phyloP scores from a whole-genome alignment of 2,329 filamentous ascomycete genomes.

The Curvularia verruculosa region DNA sequence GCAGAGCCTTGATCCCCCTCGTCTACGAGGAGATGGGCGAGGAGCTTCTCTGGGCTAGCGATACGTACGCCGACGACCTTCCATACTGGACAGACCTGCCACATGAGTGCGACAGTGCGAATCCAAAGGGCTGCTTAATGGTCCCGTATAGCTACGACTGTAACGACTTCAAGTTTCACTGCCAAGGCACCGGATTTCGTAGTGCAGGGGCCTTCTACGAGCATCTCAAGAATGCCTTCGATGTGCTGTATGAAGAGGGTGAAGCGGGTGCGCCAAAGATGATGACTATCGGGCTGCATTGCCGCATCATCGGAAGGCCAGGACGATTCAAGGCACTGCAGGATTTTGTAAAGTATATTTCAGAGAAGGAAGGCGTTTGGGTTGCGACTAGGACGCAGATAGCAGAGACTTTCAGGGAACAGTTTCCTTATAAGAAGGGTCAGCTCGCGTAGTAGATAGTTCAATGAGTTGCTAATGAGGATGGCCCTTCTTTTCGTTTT shows the following conservation, averaged over 20 bases:
- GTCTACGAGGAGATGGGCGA: slow-evolving; percentile 61
- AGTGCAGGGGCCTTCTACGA: slow-evolving; percentile 53
- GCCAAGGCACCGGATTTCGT: slow-evolving; percentile 54
- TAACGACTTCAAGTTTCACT: slow-evolving; percentile 60
- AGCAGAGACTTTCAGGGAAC: slow-evolving; percentile 56
- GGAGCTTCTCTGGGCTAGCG: slow-evolving; percentile 57
- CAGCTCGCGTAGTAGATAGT: slow-evolving; percentile 35
- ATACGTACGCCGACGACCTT: slow-evolving; percentile 62
- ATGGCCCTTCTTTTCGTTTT: neutral
- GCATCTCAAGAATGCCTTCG: slow-evolving; percentile 60
- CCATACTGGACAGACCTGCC: slow-evolving; percentile 63
- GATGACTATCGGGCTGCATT: slow-evolving; percentile 64
- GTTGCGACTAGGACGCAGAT: slow-evolving; percentile 61
- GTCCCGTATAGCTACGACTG: slow-evolving; percentile 62
- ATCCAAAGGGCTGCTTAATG: slow-evolving; percentile 59
- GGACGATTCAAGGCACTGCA: slow-evolving; percentile 59
- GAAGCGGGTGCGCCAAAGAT: slow-evolving; percentile 48
- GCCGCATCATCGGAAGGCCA: slow-evolving; percentile 60
- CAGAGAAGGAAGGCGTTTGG: slow-evolving; percentile 61
- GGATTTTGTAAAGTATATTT: slow-evolving; percentile 62
- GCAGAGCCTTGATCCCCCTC: slow-evolving; percentile 55
- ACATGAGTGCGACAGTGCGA: slow-evolving; percentile 50
- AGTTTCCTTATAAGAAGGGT: slow-evolving; percentile 58
- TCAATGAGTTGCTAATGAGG: neutral
- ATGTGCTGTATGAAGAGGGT: slow-evolving; percentile 61